These are phyloP conservation scores for Vanrija humicola DNA, from an alignment of 1,284 basidiomycete species.

Conservation along the genomic window DNA sequence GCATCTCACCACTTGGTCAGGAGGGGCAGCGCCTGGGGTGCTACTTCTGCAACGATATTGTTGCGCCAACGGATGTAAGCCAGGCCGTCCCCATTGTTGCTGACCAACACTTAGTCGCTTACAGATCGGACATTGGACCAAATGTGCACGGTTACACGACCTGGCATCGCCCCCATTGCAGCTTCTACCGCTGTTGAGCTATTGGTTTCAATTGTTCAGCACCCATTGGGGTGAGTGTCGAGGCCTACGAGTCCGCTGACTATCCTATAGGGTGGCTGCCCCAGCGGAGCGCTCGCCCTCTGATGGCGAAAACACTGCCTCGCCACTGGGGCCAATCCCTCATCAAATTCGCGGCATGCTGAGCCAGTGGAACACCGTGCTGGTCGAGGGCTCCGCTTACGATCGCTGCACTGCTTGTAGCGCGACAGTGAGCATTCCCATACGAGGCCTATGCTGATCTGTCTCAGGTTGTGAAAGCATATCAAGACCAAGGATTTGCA, in stretches of 20 bases:
- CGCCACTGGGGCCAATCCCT: slow-evolving; percentile 77
- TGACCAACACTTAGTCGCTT: slow-evolving; percentile 61
- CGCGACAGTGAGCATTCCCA: slow-evolving; percentile 57
- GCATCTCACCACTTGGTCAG: slow-evolving; percentile 36
- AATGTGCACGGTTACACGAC: slow-evolving; percentile 99
- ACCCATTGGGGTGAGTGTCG: slow-evolving; percentile 69
- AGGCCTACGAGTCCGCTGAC: neutral
- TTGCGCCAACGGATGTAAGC: slow-evolving; percentile 86
- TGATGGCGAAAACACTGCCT: slow-evolving; percentile 43
- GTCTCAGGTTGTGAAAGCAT: slow-evolving; percentile 68
- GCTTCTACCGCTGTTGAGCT: slow-evolving; percentile 88
- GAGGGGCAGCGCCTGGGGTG: slow-evolving; percentile 62
- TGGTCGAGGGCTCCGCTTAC: slow-evolving; percentile 81
- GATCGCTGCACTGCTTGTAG: slow-evolving; percentile 88
- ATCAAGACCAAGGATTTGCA: slow-evolving; percentile 67
- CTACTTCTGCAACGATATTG: slow-evolving; percentile 98
- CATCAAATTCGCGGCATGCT: slow-evolving; percentile 92
- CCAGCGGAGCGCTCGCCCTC: slow-evolving; percentile 52
- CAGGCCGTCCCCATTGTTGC: neutral
- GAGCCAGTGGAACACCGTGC: slow-evolving; percentile 75
- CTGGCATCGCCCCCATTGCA: slow-evolving; percentile 89
- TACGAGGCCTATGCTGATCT: neutral
- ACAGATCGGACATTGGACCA: slow-evolving; percentile 94
- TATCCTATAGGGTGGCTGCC: slow-evolving; percentile 57
- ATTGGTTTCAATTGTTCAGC: slow-evolving; percentile 82